Conservation (phyloP, 202 grass and related monocot species). For the Zizania palustris region DNA sequence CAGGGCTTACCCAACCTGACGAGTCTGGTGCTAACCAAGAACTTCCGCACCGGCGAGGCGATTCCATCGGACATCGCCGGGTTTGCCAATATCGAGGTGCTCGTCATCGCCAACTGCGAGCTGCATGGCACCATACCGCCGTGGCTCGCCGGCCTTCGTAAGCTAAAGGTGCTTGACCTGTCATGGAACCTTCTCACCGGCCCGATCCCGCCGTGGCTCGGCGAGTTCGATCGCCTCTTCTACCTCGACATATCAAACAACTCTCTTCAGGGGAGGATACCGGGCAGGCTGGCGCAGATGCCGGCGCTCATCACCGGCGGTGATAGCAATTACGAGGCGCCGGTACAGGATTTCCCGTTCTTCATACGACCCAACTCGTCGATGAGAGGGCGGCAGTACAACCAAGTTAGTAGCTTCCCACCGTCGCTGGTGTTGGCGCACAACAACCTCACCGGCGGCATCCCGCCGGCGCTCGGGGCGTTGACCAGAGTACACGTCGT, state of each 20-base stretch:
- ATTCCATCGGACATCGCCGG: slow-evolving; percentile 61
- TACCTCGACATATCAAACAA: slow-evolving; percentile 90
- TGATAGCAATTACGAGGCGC: not conserved
- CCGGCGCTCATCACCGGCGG: slow-evolving; percentile 34
- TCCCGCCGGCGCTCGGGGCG: slow-evolving; percentile 24
- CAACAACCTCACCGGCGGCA: slow-evolving; percentile 46
- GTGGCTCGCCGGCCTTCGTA: slow-evolving; percentile 55
- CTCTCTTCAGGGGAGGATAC: slow-evolving; percentile 63
- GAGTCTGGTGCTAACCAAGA: slow-evolving; percentile 74
- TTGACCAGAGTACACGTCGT: slow-evolving; percentile 41
- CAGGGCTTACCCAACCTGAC: slow-evolving; percentile 65
- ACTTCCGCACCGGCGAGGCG: slow-evolving; percentile 63
- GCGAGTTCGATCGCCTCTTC: slow-evolving; percentile 67
- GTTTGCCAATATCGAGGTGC: slow-evolving; percentile 59
- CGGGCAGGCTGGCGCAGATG: slow-evolving; percentile 47
- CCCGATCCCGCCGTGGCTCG: slow-evolving; percentile 56
- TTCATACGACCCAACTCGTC: slow-evolving; percentile 51
- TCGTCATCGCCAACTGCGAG: slow-evolving; percentile 78
- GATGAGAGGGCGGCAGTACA: slow-evolving; percentile 47
- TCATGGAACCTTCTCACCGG: slow-evolving; percentile 80
- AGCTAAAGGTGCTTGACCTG: slow-evolving; percentile 72
- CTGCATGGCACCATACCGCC: slow-evolving; percentile 57
- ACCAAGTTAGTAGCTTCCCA: slow-evolving; percentile 56
- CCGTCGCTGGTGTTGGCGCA: slow-evolving; percentile 47
- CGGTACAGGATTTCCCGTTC: slow-evolving; percentile 54